Conservation (phyloP, 75 land plant genomes). For the Sequoia sempervirens region DNA sequence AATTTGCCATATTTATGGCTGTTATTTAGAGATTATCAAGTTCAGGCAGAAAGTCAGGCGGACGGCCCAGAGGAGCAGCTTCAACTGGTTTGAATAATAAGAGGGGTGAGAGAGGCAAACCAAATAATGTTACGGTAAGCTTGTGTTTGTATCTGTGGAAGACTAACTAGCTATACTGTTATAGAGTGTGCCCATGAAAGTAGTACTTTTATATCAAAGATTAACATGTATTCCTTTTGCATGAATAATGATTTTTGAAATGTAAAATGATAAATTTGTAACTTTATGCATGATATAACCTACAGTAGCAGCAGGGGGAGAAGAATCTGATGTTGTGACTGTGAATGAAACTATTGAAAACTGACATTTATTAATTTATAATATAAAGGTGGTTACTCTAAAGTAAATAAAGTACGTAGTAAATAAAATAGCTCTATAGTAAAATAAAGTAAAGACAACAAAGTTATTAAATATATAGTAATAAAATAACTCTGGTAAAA, state of each 20-base stretch:
- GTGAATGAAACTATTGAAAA: no score
- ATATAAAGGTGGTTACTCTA: no score
- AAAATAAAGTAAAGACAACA: no score
- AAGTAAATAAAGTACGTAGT: no score
- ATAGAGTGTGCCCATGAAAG: not conserved
- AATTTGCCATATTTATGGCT: not conserved
- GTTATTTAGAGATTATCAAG: not conserved
- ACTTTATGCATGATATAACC: not conserved
- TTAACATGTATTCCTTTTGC: not conserved
- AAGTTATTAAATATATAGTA: no score
- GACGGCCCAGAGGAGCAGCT: not conserved
- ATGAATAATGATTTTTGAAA: not conserved
- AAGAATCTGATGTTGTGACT: no score
- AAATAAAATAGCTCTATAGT: no score
- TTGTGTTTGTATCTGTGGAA: not conserved
- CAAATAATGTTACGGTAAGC: not conserved
- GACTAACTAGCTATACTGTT: not conserved
- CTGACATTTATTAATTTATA: no score
- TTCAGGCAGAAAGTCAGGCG: conserved; percentile 2
- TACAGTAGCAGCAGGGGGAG: no score
- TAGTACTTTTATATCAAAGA: not conserved
- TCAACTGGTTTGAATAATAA: not conserved
- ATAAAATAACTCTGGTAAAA: no score
- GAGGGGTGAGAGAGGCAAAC: not conserved
- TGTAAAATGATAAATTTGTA: not conserved